Conservation (phyloP, 495 filamentous ascomycete genomes). For the Penicillium canescens region DNA sequence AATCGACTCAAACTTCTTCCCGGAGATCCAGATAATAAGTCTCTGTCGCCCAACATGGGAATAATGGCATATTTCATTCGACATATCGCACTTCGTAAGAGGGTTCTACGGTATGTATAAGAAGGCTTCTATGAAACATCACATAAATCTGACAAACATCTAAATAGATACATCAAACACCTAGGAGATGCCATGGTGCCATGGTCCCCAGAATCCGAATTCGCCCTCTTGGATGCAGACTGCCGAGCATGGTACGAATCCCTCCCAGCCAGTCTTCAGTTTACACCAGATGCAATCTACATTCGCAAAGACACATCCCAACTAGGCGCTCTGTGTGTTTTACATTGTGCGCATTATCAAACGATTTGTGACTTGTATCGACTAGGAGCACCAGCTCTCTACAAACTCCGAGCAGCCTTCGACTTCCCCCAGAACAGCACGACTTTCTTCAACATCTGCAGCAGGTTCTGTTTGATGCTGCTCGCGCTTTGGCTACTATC, state of each 20-base stretch:
- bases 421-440: conserved; percentile 30
- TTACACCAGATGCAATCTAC: conserved; percentile 30
- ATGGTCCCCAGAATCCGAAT: conserved; percentile 30
- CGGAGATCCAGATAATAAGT: conserved; percentile 10
- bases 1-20: conserved; percentile 25
- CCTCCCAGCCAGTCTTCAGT: conserved; percentile 28
- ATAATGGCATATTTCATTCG: conserved; percentile 35
- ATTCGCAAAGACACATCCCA: conserved; percentile 32
- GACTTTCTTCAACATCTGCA: conserved; percentile 23
- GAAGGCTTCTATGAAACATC: too few species aligned
- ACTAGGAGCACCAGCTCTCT: conserved; percentile 30
- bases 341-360: conserved; percentile 33
- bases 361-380: conserved; percentile 36
- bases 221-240: conserved; percentile 24
- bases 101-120: conserved; percentile 19
- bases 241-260: conserved; percentile 31
- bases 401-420: conserved; percentile 31
- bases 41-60: conserved; percentile 27
- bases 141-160: not conserved
- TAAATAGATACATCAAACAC: conserved; percentile 32
- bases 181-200: conserved; percentile 30
- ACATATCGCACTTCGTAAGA: conserved; percentile 31
- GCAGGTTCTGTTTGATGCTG: conserved; percentile 28
- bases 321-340: conserved; percentile 29
- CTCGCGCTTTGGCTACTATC: conserved; percentile 27